These are phyloP conservation scores for Platanthera guangdongensis DNA, from an alignment of 106 monocot genomes.

Conservation along the genomic window DNA sequence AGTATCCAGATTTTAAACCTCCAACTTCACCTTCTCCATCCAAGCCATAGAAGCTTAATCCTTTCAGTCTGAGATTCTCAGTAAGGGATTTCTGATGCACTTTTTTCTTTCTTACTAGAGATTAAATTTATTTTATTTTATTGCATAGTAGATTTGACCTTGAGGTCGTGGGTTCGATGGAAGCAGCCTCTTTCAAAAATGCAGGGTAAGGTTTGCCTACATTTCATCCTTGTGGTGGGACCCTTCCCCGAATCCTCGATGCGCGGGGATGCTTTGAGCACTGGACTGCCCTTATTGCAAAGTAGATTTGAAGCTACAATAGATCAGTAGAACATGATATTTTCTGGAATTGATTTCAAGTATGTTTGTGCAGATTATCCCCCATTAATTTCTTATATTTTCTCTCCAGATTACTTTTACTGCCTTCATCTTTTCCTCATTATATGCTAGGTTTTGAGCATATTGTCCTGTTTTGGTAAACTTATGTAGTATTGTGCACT, in stretches of 20 bases:
- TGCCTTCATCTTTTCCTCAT: background rate
- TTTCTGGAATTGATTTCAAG: background rate
- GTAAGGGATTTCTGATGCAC: background rate
- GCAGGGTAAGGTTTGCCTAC: too few relatives aligned
- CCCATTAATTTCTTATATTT: background rate
- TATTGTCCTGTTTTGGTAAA: too few relatives aligned
- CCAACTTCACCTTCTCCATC: slow-evolving; percentile 35
- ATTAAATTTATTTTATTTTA: background rate
- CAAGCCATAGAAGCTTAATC: slow-evolving; percentile 14
- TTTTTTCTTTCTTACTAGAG: background rate
- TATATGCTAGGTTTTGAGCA: background rate
- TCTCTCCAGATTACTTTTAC: background rate
- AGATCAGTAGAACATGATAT: background rate
- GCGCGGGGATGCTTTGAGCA: too few relatives aligned
- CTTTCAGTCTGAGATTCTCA: background rate
- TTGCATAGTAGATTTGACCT: background rate
- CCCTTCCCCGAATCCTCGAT: too few relatives aligned
- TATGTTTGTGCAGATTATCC: background rate
- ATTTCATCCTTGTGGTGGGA: too few relatives aligned
- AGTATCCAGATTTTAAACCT: slow-evolving; percentile 42
- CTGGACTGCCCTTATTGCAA: background rate
- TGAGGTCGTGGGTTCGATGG: too few relatives aligned
- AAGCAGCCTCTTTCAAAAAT: too few relatives aligned
- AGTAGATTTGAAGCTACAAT: background rate
- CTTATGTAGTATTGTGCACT: too few relatives aligned